Conservation (phyloP, 2,329 filamentous ascomycete species). For the Beauveria sp. region DNA sequence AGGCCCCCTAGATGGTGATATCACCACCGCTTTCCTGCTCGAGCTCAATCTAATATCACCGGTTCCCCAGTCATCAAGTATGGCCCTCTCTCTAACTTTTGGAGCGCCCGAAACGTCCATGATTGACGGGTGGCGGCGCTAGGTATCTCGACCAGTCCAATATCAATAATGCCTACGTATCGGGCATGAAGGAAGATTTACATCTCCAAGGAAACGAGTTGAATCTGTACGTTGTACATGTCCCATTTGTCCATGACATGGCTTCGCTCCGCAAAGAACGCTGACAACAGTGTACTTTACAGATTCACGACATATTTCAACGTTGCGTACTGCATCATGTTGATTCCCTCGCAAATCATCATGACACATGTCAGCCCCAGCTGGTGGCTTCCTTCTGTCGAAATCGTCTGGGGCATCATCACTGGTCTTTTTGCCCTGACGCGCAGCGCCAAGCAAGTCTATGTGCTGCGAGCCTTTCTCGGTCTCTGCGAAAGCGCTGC, state of each 20-base stretch:
- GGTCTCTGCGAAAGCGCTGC: constrained; percentile 29
- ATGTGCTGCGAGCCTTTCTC: constrained; percentile 32
- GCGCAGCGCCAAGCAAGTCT: constrained; percentile 27
- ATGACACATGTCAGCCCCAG: constrained; percentile 30
- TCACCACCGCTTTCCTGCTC: too few relatives aligned
- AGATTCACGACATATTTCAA: constrained; percentile 42
- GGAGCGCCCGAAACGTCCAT: too few relatives aligned
- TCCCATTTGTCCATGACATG: not conserved
- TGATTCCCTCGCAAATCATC: constrained; percentile 30
- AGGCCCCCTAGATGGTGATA: too few relatives aligned
- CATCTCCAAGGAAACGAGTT: constrained; percentile 11
- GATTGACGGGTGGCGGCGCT: not conserved
- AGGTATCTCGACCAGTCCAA: constrained; percentile 20
- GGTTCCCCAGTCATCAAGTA: constrained; percentile 15
- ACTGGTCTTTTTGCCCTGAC: constrained; percentile 24
- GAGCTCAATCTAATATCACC: not conserved
- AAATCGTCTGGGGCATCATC: constrained; percentile 23
- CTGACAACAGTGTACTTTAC: not conserved
- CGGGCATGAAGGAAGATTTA: constrained; percentile 21
- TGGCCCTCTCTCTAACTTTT: not conserved
- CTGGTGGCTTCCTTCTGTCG: constrained; percentile 30
- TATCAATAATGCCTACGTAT: constrained; percentile 21
- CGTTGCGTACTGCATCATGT: constrained; percentile 47
- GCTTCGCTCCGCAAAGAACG: not conserved
- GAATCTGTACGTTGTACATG: constrained; percentile 6